Evolutionary conservation across 306 rosid species (phyloP).

Genomic region (Cucurbita maxima): DNA sequence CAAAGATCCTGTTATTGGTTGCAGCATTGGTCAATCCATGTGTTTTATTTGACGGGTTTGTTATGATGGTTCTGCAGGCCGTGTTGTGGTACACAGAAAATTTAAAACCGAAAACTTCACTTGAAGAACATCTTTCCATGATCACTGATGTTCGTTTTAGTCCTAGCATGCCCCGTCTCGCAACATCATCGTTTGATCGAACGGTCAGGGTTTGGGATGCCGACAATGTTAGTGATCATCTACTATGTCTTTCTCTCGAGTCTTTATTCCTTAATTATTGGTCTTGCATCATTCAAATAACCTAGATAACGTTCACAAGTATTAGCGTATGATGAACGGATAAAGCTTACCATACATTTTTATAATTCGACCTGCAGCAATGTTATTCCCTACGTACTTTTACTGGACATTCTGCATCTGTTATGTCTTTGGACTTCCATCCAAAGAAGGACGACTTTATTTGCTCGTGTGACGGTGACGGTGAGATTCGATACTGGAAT

Average conservation of each 20-base stretch:
- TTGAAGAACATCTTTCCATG: slow-evolving; percentile 74
- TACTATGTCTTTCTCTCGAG: neutral
- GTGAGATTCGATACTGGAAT: slow-evolving; percentile 94
- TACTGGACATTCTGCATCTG: slow-evolving; percentile 66
- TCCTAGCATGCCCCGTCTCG: slow-evolving; percentile 77
- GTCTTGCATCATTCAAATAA: neutral
- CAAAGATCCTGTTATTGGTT: neutral
- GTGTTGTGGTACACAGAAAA: slow-evolving; percentile 79
- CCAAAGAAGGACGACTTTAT: slow-evolving; percentile 83
- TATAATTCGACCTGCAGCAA: slow-evolving; percentile 38
- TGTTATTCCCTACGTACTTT: slow-evolving; percentile 80
- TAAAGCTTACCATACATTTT: neutral
- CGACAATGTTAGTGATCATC: slow-evolving; percentile 59
- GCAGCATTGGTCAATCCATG: neutral
- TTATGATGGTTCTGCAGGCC: slow-evolving; percentile 37
- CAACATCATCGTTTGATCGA: slow-evolving; percentile 92
- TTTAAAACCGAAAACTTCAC: slow-evolving; percentile 50
- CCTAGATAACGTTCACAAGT: neutral
- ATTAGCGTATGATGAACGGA: neutral
- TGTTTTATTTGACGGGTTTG: neutral
- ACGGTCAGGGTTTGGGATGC: slow-evolving; percentile 98
- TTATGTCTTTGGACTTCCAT: slow-evolving; percentile 90
- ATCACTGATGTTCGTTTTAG: slow-evolving; percentile 96
- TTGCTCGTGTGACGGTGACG: slow-evolving; percentile 87
- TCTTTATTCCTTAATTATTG: neutral